phyloP scores from a whole-genome alignment of 257 asterid species.

The Jasminum sambac region DNA sequence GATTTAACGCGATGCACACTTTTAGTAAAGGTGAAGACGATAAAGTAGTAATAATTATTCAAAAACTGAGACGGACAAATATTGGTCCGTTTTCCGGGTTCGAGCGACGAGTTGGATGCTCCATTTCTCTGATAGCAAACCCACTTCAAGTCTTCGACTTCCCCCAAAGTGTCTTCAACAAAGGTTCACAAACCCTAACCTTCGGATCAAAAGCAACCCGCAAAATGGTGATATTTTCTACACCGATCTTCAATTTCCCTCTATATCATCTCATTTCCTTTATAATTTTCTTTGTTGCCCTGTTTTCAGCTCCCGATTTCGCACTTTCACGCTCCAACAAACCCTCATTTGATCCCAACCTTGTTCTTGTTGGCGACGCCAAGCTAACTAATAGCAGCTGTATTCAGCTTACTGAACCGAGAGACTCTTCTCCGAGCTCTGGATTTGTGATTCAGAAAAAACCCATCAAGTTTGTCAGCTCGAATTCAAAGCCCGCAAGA shows the following conservation, averaged over 20 bases:
- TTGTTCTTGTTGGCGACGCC: slow-evolving; percentile 62
- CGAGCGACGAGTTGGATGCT: not conserved
- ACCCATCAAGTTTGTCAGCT: slow-evolving; percentile 49
- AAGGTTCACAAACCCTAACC: slow-evolving; percentile 16
- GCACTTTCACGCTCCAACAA: slow-evolving; percentile 44
- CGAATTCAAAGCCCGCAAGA: slow-evolving; percentile 30
- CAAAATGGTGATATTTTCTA: slow-evolving; percentile 12
- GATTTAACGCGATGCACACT: no score
- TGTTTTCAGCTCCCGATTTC: slow-evolving; percentile 31
- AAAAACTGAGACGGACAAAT: no score
- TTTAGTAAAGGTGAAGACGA: no score
- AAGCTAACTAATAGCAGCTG: slow-evolving; percentile 30
- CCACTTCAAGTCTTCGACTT: slow-evolving; percentile 5
- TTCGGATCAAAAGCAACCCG: slow-evolving; percentile 1
- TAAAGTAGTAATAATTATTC: no score
- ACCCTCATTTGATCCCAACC: slow-evolving; percentile 48
- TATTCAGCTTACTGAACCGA: slow-evolving; percentile 57
- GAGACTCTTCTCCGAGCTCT: slow-evolving; percentile 44
- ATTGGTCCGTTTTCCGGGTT: no score
- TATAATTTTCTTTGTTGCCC: slow-evolving; percentile 29
- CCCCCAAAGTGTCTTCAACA: slow-evolving; percentile 1
- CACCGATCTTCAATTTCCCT: not conserved
- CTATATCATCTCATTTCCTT: not conserved
- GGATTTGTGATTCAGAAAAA: slow-evolving; percentile 59
- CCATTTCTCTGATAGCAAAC: not conserved